phyloP scores from a whole-genome alignment of 2,329 filamentous ascomycete species.

The Ophiostoma pallidulum region DNA sequence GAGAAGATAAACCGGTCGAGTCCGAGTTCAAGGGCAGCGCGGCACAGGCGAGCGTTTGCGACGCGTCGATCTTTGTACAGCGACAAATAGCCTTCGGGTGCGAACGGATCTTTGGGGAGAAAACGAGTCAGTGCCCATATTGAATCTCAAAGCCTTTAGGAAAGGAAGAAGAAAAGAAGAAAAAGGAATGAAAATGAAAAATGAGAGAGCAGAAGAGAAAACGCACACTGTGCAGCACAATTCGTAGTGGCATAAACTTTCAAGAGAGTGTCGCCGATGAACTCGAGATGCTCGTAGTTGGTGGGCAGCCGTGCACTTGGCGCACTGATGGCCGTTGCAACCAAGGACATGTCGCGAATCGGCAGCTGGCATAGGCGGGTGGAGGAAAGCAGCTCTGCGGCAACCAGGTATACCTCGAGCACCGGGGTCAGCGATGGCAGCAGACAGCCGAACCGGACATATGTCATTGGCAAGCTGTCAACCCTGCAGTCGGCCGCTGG shows the following conservation, averaged over 20 bases:
- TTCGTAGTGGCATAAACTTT: slow-evolving; percentile 65
- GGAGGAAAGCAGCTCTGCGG: slow-evolving; percentile 43
- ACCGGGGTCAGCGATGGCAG: slow-evolving; percentile 65
- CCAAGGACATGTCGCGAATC: slow-evolving; percentile 43
- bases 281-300: slow-evolving; percentile 79
- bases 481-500: slow-evolving; percentile 38
- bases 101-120: slow-evolving; percentile 48
- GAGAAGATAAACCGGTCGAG: slow-evolving; percentile 67
- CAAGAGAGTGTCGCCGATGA: slow-evolving; percentile 74
- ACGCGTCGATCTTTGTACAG: slow-evolving; percentile 59
- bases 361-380: slow-evolving; percentile 43
- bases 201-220: neutral
- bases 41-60: slow-evolving; percentile 63
- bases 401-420: slow-evolving; percentile 57
- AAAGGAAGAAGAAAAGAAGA: slow-evolving; percentile 5
- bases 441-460: slow-evolving; percentile 47
- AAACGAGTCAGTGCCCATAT: no score
- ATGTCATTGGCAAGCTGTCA: slow-evolving; percentile 36
- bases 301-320: slow-evolving; percentile 47
- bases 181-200: neutral
- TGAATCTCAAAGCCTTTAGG: no score
- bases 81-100: slow-evolving; percentile 70
- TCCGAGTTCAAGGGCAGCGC: slow-evolving; percentile 51
- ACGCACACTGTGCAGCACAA: slow-evolving; percentile 44
- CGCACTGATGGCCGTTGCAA: slow-evolving; percentile 62